Conservation (phyloP, 2,329 filamentous ascomycete species). For the Diaporthe batatas region DNA sequence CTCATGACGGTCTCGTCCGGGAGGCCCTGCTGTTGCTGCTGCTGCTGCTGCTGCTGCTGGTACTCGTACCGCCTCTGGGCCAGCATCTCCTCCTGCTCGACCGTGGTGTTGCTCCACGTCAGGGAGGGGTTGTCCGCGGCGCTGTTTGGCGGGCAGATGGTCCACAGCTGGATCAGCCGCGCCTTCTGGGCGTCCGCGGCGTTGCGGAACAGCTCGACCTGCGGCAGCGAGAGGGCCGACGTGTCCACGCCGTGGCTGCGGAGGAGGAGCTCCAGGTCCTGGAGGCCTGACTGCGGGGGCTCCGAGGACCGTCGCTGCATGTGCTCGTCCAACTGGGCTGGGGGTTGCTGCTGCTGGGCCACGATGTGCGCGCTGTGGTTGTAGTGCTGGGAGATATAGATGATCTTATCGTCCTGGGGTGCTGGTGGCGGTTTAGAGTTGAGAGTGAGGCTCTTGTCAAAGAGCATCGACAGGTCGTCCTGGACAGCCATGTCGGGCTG, state of each 20-base stretch:
- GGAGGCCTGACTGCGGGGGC: constrained; percentile 61
- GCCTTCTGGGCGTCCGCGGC: constrained; percentile 79
- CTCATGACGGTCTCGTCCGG: constrained; percentile 58
- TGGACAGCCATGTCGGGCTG: constrained; percentile 73
- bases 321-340: constrained; percentile 50
- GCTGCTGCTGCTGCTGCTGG: constrained; percentile 57
- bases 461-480: constrained; percentile 85
- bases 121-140: constrained; percentile 66
- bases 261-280: constrained; percentile 70
- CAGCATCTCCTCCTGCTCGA: constrained; percentile 71
- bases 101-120: constrained; percentile 65
- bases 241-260: constrained; percentile 78
- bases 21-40: constrained; percentile 15
- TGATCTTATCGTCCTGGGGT: constrained; percentile 59
- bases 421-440: constrained; percentile 57
- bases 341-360: constrained; percentile 47
- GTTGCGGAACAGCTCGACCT: constrained; percentile 82
- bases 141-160: constrained; percentile 78
- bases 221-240: constrained; percentile 76
- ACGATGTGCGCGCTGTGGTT: constrained; percentile 80
- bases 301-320: constrained; percentile 62
- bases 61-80: constrained; percentile 73
- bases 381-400: constrained; percentile 87
- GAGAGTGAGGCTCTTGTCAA: constrained; percentile 81
- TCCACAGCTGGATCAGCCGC: constrained; percentile 87